A percentile compares a stretch with the other conserved stretches of the same genome.
Evolutionary conservation across 768 basidiomycete species (phyloP).

Genomic region (Cubamyces lactineus): DNA sequence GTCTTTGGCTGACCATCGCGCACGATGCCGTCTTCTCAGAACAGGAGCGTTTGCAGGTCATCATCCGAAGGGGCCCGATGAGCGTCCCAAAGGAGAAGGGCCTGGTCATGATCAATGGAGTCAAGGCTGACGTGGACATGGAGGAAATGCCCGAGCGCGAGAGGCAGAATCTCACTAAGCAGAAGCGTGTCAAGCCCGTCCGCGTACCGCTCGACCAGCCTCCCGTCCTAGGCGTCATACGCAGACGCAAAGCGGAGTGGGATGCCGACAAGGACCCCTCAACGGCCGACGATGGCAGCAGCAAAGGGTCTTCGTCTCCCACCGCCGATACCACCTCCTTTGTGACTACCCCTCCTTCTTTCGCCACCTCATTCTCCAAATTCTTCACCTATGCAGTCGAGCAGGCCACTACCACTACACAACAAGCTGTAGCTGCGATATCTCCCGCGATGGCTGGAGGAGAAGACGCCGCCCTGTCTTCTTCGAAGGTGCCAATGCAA

Average conservation of each 20-base stretch:
- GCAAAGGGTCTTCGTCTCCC: slow-evolving; percentile 9
- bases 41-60: slow-evolving; percentile 73
- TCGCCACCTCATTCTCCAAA: slow-evolving; percentile 68
- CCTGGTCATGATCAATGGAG: slow-evolving; percentile 86
- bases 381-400: slow-evolving; percentile 79
- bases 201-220: slow-evolving; percentile 95
- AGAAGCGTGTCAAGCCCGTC: slow-evolving; percentile 83
- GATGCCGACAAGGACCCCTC: slow-evolving; percentile 50
- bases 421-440: slow-evolving; percentile 78
- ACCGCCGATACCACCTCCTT: slow-evolving; percentile 40
- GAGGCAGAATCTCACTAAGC: slow-evolving; percentile 78
- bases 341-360: slow-evolving; percentile 59
- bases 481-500: slow-evolving; percentile 72
- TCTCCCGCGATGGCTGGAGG: slow-evolving; percentile 54
- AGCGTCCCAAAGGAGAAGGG: slow-evolving; percentile 73
- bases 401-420: slow-evolving; percentile 72
- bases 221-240: slow-evolving; percentile 72
- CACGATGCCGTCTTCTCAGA: slow-evolving; percentile 82
- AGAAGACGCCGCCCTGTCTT: slow-evolving; percentile 48
- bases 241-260: slow-evolving; percentile 74
- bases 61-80: slow-evolving; percentile 72
- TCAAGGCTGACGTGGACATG: slow-evolving; percentile 79
- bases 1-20: slow-evolving; percentile 90
- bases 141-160: slow-evolving; percentile 89
- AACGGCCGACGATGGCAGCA: slow-evolving; percentile 6